Conservation (phyloP, 2,329 filamentous ascomycete genomes). For the Aspergillus viridinutans region DNA sequence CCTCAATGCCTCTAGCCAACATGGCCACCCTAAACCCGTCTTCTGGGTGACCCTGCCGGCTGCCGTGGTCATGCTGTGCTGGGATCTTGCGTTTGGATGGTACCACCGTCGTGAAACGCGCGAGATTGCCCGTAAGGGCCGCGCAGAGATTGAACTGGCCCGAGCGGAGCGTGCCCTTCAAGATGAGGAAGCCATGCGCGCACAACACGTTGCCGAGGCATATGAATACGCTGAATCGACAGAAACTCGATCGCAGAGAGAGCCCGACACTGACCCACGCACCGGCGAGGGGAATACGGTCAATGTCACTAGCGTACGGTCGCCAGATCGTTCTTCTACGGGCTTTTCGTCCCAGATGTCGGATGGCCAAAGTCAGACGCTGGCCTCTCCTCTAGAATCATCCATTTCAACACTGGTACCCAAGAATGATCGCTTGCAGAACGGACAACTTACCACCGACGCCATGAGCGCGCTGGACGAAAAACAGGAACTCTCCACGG, state of each 20-base stretch:
- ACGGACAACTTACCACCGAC: background rate
- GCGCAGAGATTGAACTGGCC: constrained; percentile 45
- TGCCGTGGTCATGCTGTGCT: constrained; percentile 64
- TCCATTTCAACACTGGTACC: background rate
- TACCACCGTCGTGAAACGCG: constrained; percentile 58
- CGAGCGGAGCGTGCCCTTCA: constrained; percentile 33
- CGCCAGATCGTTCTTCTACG: background rate
- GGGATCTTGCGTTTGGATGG: constrained; percentile 64
- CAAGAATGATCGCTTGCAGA: background rate
- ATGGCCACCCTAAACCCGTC: constrained; percentile 52
- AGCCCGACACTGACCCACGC: background rate
- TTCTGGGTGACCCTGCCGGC: constrained; percentile 68
- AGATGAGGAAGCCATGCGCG: background rate
- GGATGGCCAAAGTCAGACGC: background rate
- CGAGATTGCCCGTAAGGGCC: constrained; percentile 56
- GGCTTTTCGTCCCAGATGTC: background rate
- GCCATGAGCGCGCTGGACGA: background rate
- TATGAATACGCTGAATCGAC: background rate
- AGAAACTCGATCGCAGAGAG: background rate
- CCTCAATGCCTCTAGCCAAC: constrained; percentile 58
- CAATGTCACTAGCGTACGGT: background rate
- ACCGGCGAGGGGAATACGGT: background rate
- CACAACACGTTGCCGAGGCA: background rate
- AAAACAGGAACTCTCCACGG: background rate
- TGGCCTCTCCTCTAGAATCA: background rate